Evolutionary conservation across 1,284 basidiomycete species (phyloP), one percentile per base, ranked within the genome.

Genomic region (Rhizoctonia solani): DNA sequence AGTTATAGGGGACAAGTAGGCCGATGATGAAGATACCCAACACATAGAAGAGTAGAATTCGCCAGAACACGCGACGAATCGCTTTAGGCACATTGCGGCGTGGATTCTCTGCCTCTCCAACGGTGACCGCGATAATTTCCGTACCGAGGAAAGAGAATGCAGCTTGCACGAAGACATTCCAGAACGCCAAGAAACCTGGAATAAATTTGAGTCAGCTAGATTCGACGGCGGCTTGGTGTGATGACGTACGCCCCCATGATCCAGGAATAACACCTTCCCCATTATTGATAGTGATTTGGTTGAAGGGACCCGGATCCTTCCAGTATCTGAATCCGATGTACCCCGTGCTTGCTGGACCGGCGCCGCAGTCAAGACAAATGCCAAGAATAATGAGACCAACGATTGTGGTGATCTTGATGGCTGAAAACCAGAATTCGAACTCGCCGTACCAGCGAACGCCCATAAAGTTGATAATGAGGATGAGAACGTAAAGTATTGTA

Each of bases 121-220:
- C 87, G 13, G 87, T 86, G 27, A 85, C 69, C 72, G 86, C 85
- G 23, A 90, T 85, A 70, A 90, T 84, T 71, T 90, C 88, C 30
- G 88, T 86, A n/a, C 88, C 88, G 50, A 86, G 84, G 76, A 84
- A 90, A n/a, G 86, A 87, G 76, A 85, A 90, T 70, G 78, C 78
- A 23, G 79, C 78, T 67, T 79, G 78, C 49, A 79, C 77, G 58
- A 79, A 76, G 49, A 77, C 77, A 42, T 55, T 71, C 72, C 76
- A 78, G 72, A 80, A 80, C 39, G 73, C 77, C 32, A 77, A 76
- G 73, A 77, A 80, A 44, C 75, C 67, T 53, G 29, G 11, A 25
- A 29, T n/a, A 23, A 61, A 39, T 52, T 52, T 30, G 29, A 25
- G 25, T 52, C 14, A 52, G 25, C n/a, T 13, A n/a, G 34, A 55